Evolutionary conservation across 2,329 filamentous ascomycete species (phyloP).

Genomic region (Daldinia sp.): DNA sequence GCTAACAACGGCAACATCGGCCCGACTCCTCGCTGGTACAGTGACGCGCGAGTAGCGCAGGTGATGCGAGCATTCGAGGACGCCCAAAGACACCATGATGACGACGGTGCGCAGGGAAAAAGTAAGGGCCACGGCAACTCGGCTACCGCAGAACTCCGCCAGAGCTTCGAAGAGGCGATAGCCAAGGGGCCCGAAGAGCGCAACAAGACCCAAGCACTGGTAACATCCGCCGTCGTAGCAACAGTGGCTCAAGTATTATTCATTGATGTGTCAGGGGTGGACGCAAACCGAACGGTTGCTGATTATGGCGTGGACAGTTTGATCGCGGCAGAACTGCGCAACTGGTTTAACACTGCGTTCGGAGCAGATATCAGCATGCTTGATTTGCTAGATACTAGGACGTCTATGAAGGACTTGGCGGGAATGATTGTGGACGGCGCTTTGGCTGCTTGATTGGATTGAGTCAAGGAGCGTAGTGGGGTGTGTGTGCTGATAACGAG

Average conservation of each 20-base stretch:
- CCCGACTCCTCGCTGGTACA: constrained; percentile 44
- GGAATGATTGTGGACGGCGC: constrained; percentile 18
- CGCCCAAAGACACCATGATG: constrained; percentile 38
- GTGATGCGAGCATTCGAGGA: constrained; percentile 47
- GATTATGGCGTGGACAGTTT: constrained; percentile 49
- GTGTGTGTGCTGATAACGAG: not conserved
- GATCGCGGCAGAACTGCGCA: constrained; percentile 49
- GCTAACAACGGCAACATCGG: not conserved
- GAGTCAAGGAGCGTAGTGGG: no score
- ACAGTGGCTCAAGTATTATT: constrained; percentile 44
- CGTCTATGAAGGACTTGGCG: constrained; percentile 19
- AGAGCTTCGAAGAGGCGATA: constrained; percentile 23
- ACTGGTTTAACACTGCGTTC: constrained; percentile 45
- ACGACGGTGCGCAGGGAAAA: constrained; percentile 14
- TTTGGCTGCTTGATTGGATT: not conserved
- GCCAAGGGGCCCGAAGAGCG: constrained; percentile 6
- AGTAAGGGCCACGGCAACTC: constrained; percentile 15
- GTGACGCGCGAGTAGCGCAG: constrained; percentile 45
- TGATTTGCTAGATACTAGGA: constrained; percentile 35
- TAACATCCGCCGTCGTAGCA: constrained; percentile 22
- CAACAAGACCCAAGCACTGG: constrained; percentile 14
- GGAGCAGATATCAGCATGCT: constrained; percentile 41
- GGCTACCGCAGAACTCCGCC: constrained; percentile 17
- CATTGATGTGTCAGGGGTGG: constrained; percentile 40
- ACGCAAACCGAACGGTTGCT: constrained; percentile 38